Base-by-base conservation (phyloP, 208 protist species). In the Borovskyia barvae region DNA sequence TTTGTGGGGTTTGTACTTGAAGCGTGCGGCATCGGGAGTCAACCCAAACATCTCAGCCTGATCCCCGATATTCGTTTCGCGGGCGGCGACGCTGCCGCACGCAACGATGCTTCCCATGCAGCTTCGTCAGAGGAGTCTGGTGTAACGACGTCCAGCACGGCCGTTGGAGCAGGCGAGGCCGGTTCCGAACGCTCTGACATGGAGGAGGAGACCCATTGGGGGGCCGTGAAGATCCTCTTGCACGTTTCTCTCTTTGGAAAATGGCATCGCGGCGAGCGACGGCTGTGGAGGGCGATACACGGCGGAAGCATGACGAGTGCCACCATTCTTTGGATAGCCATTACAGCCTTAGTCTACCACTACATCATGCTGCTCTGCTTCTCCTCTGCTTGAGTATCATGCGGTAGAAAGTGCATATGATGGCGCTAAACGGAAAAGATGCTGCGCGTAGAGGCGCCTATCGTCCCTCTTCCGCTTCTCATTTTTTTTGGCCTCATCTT, bases 161-260 rank as follows among this genome's bases (percentile, higher is more conserved):
- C n/a, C n/a, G n/a, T n/a, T n/a, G n/a, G n/a, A n/a, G n/a, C n/a
- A n/a, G n/a, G n/a, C n/a, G n/a, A n/a, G n/a, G n/a, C n/a, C n/a
- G n/a, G n/a, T n/a, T n/a, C n/a, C 12, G 5, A 58, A 5, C 28
- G 20, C 12, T 11, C 12, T 7, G 59, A 57, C n/a, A 17, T 46
- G 14, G 47, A 67, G 24, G 65, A 79, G 36, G 70, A 71, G 19
- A 95, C 98, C 26, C 54, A 55, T 52, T 83, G 92, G 33, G 50
- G 95, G 24, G 83, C 95, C 0, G 68, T 99, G 20, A 98, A 99
- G 75, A 97, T 99, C 61, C 94, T 97, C 5, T 96, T 94, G 1
- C 98, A 99, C 75, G 97, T 99, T 76, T 99, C 91, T 69, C 91
- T 98, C 5, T 82, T 99, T 41, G 98, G 91, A 5, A 43, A 77